Evolutionary conservation across 441 rosid species (phyloP), one percentile per base, ranked within the genome.

Genomic region (Euphorbia schlechtendalii): DNA sequence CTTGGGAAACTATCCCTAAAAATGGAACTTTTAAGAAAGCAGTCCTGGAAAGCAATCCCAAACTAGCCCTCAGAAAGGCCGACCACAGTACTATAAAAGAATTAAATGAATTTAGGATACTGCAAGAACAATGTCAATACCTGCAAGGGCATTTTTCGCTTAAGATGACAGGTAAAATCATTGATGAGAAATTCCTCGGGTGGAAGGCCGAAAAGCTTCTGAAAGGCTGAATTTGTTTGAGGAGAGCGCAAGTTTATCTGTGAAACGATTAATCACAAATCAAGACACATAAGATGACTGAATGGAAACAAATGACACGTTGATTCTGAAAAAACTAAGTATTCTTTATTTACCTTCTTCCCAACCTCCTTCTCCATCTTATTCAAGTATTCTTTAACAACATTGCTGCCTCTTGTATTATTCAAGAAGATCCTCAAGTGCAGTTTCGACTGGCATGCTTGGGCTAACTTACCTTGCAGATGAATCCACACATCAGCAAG

Each of bases 281-380:
- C 4, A 15, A 41, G 15, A 17, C 12, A 64, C 53, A 55, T 51
- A 63, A 54, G 67, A 74, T 64, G 54, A 27, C 27, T 70, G 27
- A 66, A 3, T 27, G 45, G 53, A 52, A 17, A 27, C 25, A 43
- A 32, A 61, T 65, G 60, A 61, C 62, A 52, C 52, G 48, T 40
- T 17, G 40, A 11, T 59, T 18, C 22, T 8, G n/a, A 65, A 56
- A 22, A 25, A n/a, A 30, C 30, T 38, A 30, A 46, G 36, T 72
- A 58, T 28, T 32, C 27, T 18, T 34, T 27, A 40, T 25, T 68
- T 84, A 88, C 96, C 96, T 93, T 93, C 81, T 86, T 90, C 56
- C 99, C 99, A 22, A 93, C 99, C 68, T 93, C 99, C 76, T 93
- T 93, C 83, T 88, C 99, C 99, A 93, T 93, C 84, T 86, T 93